A percentile compares a stretch with the other conserved stretches of the same genome.
Evolutionary conservation across 192 early-diverging fungal species (phyloP).

Genomic region (Phycomyces blakesleeanus): DNA sequence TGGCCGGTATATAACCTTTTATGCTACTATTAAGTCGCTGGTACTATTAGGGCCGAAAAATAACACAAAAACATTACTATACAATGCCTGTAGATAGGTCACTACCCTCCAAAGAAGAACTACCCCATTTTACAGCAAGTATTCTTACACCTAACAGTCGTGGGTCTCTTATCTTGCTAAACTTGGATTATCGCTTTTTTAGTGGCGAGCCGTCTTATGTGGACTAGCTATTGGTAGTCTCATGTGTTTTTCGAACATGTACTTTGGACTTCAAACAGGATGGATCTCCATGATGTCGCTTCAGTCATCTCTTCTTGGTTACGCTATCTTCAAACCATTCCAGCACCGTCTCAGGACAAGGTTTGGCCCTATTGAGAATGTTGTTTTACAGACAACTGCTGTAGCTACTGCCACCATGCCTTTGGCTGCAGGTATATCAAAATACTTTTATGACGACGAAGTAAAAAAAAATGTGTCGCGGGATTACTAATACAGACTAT

Average conservation of each 20-base stretch:
- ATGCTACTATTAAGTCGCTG: too few species aligned
- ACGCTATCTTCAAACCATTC: conserved; percentile 72
- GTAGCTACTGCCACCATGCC: conserved; percentile 87
- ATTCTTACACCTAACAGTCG: not conserved
- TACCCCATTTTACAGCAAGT: conserved; percentile 10
- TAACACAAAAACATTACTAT: not conserved
- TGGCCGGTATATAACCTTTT: too few species aligned
- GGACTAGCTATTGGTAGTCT: conserved; percentile 66
- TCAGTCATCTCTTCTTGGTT: conserved; percentile 70
- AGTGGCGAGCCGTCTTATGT: conserved; percentile 52
- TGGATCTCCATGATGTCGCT: conserved; percentile 81
- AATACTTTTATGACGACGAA: too few species aligned
- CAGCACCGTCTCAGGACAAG: conserved; percentile 35
- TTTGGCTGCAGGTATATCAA: conserved; percentile 49
- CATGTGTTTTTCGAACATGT: conserved; percentile 84
- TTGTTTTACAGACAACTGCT: conserved; percentile 77
- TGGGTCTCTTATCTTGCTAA: not conserved
- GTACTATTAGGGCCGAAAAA: too few species aligned
- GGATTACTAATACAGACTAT: not conserved
- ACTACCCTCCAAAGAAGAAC: not conserved
- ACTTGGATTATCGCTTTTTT: not conserved
- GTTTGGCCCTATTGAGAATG: conserved; percentile 82
- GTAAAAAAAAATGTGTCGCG: not conserved
- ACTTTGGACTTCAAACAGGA: conserved; percentile 81
- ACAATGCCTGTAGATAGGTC: not conserved